Evolutionary conservation across 1,139 yeast species (phyloP), one percentile per base, ranked within the genome.

Genomic region (Suhomyces kunorum): DNA sequence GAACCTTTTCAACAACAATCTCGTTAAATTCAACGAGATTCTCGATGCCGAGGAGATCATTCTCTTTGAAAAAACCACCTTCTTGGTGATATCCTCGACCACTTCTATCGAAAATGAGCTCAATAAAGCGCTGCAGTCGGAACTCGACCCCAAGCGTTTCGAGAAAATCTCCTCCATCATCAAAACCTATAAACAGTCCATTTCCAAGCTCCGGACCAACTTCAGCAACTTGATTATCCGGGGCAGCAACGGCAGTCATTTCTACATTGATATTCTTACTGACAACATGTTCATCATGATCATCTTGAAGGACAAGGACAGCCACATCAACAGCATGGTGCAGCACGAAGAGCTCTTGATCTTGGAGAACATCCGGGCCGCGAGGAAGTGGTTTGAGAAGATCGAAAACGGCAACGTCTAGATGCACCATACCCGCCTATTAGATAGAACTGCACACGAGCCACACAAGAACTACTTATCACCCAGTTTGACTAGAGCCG

Each of bases 111-210:
- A 63, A 39, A 34, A 43, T 11, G 40, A 41, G 30, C 31, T 38
- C 16, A 38, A 38, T 16, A 38, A 39, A 18, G 36, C 34, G 8
- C 33, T 28, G 29, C 46, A 42, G 24, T 33, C 36, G 4, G 59
- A 57, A 32, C 64, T 81, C 45, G 98, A 89, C 58, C 96, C 98
- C 4, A 89, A 90, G 55, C 71, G 98, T 51, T 92, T 90, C 57
- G 98, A 92, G 58, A 90, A 90, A 61, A 89, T 92, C 23, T 86
- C 95, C 27, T 90, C 89, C 59, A 89, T 90, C 43, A 88, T 92
- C 71, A 92, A 92, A 56, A 89, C 96, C 11, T 92, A 87, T 64
- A 90, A 92, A 56, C 97, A 92, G 63, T 86, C 95, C 46, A 89
- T 95, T 39, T 82, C 89, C 37, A 89, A 89, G 61, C 74, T 92